Evolutionary conservation across 768 basidiomycete genomes (phyloP), one percentile per base, ranked within the genome.

Genomic region (Mycena indigotica): DNA sequence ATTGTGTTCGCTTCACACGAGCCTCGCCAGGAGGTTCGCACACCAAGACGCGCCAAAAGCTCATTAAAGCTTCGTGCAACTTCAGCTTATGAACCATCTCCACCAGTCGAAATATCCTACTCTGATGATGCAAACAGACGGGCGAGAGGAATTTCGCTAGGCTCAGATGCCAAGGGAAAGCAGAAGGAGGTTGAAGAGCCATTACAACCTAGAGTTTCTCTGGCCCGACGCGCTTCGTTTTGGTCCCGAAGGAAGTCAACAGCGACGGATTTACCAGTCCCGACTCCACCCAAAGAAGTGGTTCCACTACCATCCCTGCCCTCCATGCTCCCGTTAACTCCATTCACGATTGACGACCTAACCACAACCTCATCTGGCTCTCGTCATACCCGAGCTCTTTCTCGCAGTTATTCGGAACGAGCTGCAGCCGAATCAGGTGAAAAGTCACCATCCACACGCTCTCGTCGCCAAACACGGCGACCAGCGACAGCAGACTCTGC

Each of bases 181-280:
- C 76, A 77, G 44, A n/a, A n/a, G n/a, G 69, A 69, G 19, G 73
- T 70, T 38, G 63, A 58, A 58, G 69, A 61, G 38, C 29, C 63
- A 26, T 59, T 51, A 25, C 30, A 67, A 35, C 56, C 72, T 19
- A 69, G 77, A 5, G 81, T 78, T 38, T 65, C 76, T 3, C 60
- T 87, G 28, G 71, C 79, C 12, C 82, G 86, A 50, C 84, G 83
- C 67, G 65, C 84, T 10, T 90, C 89, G 5, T 89, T 89, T 65
- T 90, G 88, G 87, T 75, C 73, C 45, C 80, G 82, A 57, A 85
- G 77, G 71, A 77, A 82, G 56, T 58, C 69, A 16, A 61, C 68
- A 23, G 67, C 69, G 6, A 26, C 46, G 24, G 57, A 62, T 28
- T 66, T 75, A 23, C 66, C 71, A 48, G 56, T 67, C 52, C 70